These are phyloP conservation scores for Talaromyces atroroseus DNA, from an alignment of 2,329 filamentous ascomycete species.

Conservation along the genomic window DNA sequence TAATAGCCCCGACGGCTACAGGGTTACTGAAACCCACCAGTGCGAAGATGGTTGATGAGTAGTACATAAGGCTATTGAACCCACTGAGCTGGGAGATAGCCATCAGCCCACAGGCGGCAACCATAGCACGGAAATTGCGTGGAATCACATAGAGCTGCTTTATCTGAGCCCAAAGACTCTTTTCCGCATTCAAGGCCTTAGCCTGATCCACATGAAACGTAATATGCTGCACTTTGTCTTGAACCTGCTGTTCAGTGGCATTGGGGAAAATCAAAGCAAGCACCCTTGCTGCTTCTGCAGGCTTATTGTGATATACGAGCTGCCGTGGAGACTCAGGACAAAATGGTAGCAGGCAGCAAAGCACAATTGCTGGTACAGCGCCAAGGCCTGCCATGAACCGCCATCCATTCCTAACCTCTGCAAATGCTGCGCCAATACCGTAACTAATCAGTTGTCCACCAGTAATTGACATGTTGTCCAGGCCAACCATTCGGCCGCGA, in stretches of 20 bases:
- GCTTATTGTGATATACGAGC: neutral
- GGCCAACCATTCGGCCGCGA: neutral
- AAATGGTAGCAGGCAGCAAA: neutral
- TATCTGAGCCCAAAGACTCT: neutral
- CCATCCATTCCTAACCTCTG: neutral
- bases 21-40: slow-evolving; percentile 49
- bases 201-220: neutral
- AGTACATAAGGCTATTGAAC: slow-evolving; percentile 46
- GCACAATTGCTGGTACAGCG: neutral
- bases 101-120: slow-evolving; percentile 49
- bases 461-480: neutral
- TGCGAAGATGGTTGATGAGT: slow-evolving; percentile 39
- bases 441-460: neutral
- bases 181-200: neutral
- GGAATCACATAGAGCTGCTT: neutral
- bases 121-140: slow-evolving; percentile 29
- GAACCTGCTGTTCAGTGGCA: neutral
- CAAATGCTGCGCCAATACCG: neutral
- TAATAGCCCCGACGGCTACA: slow-evolving; percentile 16
- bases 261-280: neutral
- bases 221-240: neutral
- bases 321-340: neutral
- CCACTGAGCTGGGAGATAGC: slow-evolving; percentile 46
- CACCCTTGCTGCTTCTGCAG: neutral
- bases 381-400: neutral